Base-by-base conservation (phyloP, 1,139 yeast genomes). In the Groenewaldozyma auringiensis region DNA sequence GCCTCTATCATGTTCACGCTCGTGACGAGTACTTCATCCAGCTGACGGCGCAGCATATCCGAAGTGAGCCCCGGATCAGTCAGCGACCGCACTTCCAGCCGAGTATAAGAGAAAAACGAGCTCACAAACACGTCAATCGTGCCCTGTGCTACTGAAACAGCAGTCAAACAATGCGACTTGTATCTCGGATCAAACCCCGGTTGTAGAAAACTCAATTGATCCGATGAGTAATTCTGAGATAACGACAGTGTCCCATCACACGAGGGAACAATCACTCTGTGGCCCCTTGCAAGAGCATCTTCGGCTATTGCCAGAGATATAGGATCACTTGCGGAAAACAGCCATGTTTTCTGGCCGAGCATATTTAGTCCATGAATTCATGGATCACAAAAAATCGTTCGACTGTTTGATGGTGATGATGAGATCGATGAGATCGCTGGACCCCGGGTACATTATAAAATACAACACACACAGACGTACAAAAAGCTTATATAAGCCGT, bases 1-100 rank as follows among this genome's bases (percentile, higher is more conserved):
- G 65, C 59, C 20, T 61, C 55, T 25, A 62, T 58, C 35, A 61
- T 46, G 43, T 60, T 64, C 11, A 62, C 55, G 4, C 61, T 58
- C 3, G 62, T 55, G 45, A 54, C 59, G 31, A 61, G 56, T n/a
- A 56, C 51, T 13, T 50, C 46, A 38, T 62, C 62, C 41, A 61
- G 43, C 48, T 64, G 66, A 21, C 57, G 60, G 6, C 57, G 50
- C 40, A 63, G 42, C 34, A 61, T 63, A 6, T 33, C 36, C 20
- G 16, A 29, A 58, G 62, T 58, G 25, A 55, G 61, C 32, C 53
- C 56, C 27, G 59, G 53, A 41, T 61, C 67, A 40, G 62, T 64
- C 3, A 64, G 31, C 1, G 64, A 53, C 8, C 65, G 64, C 11
- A 61, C 57, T 46, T 49, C 47, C 38, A 41, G 14, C 3, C 37